A percentile compares a stretch with the other conserved stretches of the same genome.
Evolutionary conservation across 169 alveolate genomes (phyloP).

Genomic region (Plasmodium knowlesi): DNA sequence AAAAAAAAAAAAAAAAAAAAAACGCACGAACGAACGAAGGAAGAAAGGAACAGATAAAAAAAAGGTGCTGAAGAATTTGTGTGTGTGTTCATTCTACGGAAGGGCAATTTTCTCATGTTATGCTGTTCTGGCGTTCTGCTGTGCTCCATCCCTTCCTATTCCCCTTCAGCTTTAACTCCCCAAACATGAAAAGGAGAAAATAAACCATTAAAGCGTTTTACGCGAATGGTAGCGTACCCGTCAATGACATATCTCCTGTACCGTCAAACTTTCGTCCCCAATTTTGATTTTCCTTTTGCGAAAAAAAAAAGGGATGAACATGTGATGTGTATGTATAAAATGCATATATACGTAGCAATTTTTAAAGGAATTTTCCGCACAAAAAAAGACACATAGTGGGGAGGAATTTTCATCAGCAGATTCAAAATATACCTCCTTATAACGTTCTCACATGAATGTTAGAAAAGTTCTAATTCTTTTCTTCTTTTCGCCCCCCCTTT

Average conservation of each 20-base stretch:
- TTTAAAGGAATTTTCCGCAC: neutral
- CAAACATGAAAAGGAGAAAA: neutral
- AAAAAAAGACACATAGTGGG: neutral
- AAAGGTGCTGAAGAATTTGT: neutral
- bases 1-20: neutral
- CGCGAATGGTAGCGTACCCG: neutral
- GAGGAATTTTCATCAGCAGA: neutral
- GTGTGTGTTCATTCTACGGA: neutral
- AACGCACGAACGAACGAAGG: no score
- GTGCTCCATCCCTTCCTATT: neutral
- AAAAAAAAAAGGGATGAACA: conserved; percentile 1
- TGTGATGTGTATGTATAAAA: neutral
- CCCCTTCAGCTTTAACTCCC: neutral
- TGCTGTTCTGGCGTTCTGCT: neutral
- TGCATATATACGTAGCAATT: neutral
- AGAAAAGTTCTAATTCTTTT: neutral
- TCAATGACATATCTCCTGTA: neutral
- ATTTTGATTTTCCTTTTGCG: neutral
- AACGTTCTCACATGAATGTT: neutral
- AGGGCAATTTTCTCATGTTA: neutral
- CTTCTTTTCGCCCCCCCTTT: neutral
- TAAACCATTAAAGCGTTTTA: neutral
- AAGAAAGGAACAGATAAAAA: neutral
- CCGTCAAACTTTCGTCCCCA: neutral
- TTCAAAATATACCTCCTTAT: neutral